These are phyloP conservation scores for Triticum turgidum DNA, from an alignment of 176 grass and related monocot species.

Conservation along the genomic window DNA sequence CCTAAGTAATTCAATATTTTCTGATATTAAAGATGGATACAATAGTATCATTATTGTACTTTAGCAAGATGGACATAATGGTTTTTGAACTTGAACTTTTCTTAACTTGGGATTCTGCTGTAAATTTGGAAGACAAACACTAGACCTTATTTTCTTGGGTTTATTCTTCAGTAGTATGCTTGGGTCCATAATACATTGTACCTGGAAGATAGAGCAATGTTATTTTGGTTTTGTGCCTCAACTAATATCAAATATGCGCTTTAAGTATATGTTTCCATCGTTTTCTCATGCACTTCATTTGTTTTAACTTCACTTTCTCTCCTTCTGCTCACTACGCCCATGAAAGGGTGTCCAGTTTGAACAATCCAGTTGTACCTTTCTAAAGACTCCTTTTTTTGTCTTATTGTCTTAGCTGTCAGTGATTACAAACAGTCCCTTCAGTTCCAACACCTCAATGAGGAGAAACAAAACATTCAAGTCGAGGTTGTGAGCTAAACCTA, in stretches of 20 bases:
- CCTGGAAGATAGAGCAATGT: not conserved
- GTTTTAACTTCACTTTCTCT: conserved; percentile 14
- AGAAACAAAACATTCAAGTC: conserved; percentile 92
- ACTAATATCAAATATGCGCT: conserved; percentile 14
- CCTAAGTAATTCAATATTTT: conserved; percentile 6
- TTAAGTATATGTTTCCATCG: not conserved
- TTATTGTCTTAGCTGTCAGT: conserved; percentile 64
- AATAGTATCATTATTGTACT: conserved; percentile 13
- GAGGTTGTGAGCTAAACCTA: conserved; percentile 57
- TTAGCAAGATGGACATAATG: conserved; percentile 7
- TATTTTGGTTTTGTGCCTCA: conserved; percentile 13
- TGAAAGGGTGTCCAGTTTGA: not conserved
- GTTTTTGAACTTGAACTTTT: not conserved
- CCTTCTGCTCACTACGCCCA: not conserved
- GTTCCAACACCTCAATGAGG: conserved; percentile 90
- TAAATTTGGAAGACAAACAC: not conserved
- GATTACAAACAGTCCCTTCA: conserved; percentile 91
- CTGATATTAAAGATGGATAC: conserved; percentile 1
- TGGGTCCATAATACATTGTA: not conserved
- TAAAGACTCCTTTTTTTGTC: conserved; percentile 12
- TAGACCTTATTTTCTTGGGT: not conserved
- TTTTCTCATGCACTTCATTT: not conserved
- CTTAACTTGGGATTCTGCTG: not conserved
- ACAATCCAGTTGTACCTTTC: conserved; percentile 6
- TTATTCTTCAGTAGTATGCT: conserved; percentile 3